These are phyloP conservation scores for Grosmannia serpens DNA, from an alignment of 2,329 filamentous ascomycete genomes.

Conservation along the genomic window DNA sequence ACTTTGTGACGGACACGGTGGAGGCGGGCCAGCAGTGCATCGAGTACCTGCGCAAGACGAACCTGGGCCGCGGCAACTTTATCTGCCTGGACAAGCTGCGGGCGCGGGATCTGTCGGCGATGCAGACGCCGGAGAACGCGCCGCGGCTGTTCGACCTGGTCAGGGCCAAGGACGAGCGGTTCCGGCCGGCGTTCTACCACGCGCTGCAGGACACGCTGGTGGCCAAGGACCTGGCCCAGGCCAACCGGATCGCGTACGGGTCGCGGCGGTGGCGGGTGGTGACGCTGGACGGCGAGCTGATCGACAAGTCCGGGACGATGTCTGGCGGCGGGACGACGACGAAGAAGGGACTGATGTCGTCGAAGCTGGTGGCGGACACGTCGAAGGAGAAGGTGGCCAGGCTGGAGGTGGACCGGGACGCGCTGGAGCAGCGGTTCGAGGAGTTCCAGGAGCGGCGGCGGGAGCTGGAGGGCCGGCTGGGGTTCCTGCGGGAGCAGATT, in stretches of 20 bases:
- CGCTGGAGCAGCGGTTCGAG: slow-evolving; percentile 70
- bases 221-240: slow-evolving; percentile 84
- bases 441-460: slow-evolving; percentile 77
- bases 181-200: slow-evolving; percentile 86
- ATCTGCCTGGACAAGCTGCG: slow-evolving; percentile 87
- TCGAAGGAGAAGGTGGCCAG: slow-evolving; percentile 81
- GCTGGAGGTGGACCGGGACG: slow-evolving; percentile 77
- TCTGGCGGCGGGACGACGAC: slow-evolving; percentile 88
- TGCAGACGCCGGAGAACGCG: slow-evolving; percentile 84
- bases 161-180: slow-evolving; percentile 75
- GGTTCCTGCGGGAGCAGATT: slow-evolving; percentile 63
- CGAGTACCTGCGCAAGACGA: slow-evolving; percentile 93
- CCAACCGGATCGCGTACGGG: slow-evolving; percentile 93
- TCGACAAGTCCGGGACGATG: slow-evolving; percentile 98
- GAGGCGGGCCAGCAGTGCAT: slow-evolving; percentile 97
- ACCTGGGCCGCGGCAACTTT: slow-evolving; percentile 91
- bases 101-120: slow-evolving; percentile 61
- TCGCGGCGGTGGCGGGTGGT: slow-evolving; percentile 92
- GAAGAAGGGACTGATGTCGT: slow-evolving; percentile 91
- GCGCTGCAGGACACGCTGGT: slow-evolving; percentile 93
- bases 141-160: slow-evolving; percentile 89
- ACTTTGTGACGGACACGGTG: slow-evolving; percentile 93
- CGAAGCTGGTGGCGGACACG: slow-evolving; percentile 78
- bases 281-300: slow-evolving; percentile 86
- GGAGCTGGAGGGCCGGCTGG: slow-evolving; percentile 63